Percentiles rank a stretch among this genome's conserved stretches.
Conservation (phyloP, 169 alveolate species). For the Eimeria acervulina region DNA sequence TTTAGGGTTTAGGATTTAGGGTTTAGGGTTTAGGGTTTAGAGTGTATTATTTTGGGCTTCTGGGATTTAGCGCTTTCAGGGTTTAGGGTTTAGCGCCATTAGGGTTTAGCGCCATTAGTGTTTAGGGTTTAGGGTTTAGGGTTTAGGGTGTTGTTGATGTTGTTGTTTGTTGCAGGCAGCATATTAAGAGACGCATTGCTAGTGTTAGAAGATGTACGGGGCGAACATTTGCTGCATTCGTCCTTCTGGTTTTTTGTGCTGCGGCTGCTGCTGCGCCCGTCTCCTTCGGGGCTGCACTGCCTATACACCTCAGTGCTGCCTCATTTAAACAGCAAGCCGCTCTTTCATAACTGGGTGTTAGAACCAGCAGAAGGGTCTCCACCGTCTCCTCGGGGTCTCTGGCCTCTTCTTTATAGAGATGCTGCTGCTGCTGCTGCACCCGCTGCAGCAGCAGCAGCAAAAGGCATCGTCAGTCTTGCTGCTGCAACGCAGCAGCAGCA, state of each 20-base stretch:
- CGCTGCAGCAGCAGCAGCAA: slow-evolving; percentile 10
- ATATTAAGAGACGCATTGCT: slow-evolving; percentile 84
- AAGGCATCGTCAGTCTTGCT: slow-evolving; percentile 60
- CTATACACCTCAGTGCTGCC: slow-evolving; percentile 87
- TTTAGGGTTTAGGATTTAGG: slow-evolving; percentile 36
- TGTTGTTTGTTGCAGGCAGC: slow-evolving; percentile 42
- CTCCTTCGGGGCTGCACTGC: slow-evolving; percentile 72
- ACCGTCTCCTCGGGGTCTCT: slow-evolving; percentile 36
- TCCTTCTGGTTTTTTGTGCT: slow-evolving; percentile 86
- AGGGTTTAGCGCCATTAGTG: neutral
- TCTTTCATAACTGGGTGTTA: slow-evolving; percentile 85
- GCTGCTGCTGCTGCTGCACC: slow-evolving; percentile 43
- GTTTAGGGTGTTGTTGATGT: slow-evolving; percentile 14
- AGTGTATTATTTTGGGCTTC: neutral
- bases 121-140: slow-evolving; percentile 23
- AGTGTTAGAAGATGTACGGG: slow-evolving; percentile 81
- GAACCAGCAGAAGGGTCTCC: slow-evolving; percentile 45
- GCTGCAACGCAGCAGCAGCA: slow-evolving; percentile 55
- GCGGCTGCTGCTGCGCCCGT: slow-evolving; percentile 82
- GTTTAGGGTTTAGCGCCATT: neutral
- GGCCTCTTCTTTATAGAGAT: neutral
- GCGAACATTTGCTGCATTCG: slow-evolving; percentile 83
- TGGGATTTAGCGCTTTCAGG: neutral
- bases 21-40: neutral
- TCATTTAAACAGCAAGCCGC: slow-evolving; percentile 84